Evolutionary conservation across 1,284 basidiomycete species (phyloP).

Genomic region (Takashimella tepidaria): DNA sequence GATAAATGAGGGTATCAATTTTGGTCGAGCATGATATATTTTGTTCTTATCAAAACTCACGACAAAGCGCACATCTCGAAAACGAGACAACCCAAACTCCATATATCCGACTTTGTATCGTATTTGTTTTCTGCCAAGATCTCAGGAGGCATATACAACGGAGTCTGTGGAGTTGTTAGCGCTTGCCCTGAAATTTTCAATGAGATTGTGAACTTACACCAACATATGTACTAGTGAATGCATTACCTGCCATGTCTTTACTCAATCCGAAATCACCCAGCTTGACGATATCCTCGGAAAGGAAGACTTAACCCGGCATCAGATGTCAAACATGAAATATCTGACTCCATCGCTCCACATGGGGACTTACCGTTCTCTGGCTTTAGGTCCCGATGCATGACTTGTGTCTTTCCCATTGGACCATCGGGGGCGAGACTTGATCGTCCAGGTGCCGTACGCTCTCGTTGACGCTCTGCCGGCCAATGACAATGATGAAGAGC

Average conservation of each 20-base stretch:
- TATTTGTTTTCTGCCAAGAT: constrained; percentile 93
- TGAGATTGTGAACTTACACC: constrained; percentile 60
- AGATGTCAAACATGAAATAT: background rate
- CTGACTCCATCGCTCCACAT: background rate
- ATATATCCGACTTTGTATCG: constrained; percentile 96
- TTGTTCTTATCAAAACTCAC: constrained; percentile 40
- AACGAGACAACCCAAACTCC: constrained; percentile 93
- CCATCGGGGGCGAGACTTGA: background rate
- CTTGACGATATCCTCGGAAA: constrained; percentile 61
- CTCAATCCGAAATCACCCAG: constrained; percentile 94
- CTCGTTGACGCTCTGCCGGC: constrained; percentile 35
- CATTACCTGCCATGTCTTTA: constrained; percentile 79
- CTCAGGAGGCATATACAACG: constrained; percentile 98
- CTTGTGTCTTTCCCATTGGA: constrained; percentile 51
- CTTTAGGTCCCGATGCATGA: constrained; percentile 90
- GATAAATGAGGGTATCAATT: too few relatives aligned
- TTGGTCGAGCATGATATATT: background rate
- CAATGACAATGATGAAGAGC: constrained; percentile 86
- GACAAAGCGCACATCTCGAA: constrained; percentile 90
- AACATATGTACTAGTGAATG: constrained; percentile 92
- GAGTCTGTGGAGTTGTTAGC: constrained; percentile 58
- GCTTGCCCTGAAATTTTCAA: background rate
- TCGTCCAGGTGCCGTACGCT: background rate
- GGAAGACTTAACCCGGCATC: constrained; percentile 27
- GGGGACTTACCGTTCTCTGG: constrained; percentile 88